Evolutionary conservation across 176 grass and related monocot species (phyloP), one percentile per base, ranked within the genome.

Genomic region (Pontederia paniculata): DNA sequence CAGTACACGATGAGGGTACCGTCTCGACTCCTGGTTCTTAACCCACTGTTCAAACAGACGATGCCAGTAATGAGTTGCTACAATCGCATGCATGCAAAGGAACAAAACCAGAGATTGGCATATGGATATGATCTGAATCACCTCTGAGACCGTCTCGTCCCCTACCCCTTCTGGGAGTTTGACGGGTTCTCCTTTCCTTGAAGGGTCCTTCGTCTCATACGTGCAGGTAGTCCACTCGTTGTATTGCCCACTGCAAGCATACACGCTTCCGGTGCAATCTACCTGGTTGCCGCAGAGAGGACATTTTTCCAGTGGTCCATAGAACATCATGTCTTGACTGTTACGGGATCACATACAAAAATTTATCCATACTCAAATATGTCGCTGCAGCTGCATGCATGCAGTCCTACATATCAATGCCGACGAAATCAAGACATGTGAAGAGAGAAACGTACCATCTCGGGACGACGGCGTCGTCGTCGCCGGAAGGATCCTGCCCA

Each of bases 291-390:
- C 48, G 55, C 90, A 89, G 45, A 71, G 5, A 42, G 74, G 73
- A 66, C 90, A 96, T 60, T 67, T 81, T 59, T 85, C 77, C 0
- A 86, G 63, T 16, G 82, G 79, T 3, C 90, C 85, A 49, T 81
- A 86, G 65, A 86, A 96, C 74, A 96, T 74, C 74, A 96, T 58
- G 73, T 89, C 82, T 67, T 72, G 84, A 58, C 90, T 96, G 62
- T 63, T 41, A 5, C 14, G 55, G 50, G 18, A 42, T 21, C 9
- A 31, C 13, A 18, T 17, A 2, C 15, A 49, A 54, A 9, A 46
- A 52, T 41, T 18, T n/a, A n/a, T n/a, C n/a, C n/a, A n/a, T n/a
- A n/a, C n/a, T n/a, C n/a, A 37, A 37, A 37, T 0, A 37, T 37
- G 1, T 2, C 28, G 3, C 28, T 5, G 7, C 7, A 5, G 28